Evolutionary conservation across 345 rosid genomes (phyloP).

Genomic region (Iberis pinnata): DNA sequence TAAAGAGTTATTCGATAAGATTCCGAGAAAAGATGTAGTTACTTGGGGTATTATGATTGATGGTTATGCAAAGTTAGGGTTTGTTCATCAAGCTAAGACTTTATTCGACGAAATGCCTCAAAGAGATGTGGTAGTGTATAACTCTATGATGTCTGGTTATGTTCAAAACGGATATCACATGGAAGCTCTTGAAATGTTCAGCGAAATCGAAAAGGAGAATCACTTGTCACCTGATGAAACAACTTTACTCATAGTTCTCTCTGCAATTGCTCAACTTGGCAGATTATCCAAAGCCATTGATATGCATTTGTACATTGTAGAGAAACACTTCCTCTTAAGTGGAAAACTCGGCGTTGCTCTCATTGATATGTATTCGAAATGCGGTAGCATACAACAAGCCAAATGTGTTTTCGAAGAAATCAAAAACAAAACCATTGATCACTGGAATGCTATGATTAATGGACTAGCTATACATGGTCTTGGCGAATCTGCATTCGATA

Average conservation of each 20-base stretch:
- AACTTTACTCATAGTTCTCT: conserved; percentile 41
- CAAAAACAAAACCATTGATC: conserved; percentile 37
- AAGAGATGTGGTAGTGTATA: conserved; percentile 46
- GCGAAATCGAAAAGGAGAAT: conserved; percentile 36
- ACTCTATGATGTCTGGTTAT: conserved; percentile 55
- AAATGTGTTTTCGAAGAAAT: conserved; percentile 35
- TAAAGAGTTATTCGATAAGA: conserved; percentile 35
- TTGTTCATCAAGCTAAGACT: conserved; percentile 40
- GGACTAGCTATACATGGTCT: conserved; percentile 53
- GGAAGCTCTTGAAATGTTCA: conserved; percentile 46
- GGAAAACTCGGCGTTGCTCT: conserved; percentile 53
- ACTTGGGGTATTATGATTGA: conserved; percentile 54
- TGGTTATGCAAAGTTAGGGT: conserved; percentile 47
- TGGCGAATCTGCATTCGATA: conserved; percentile 39
- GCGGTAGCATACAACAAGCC: conserved; percentile 47
- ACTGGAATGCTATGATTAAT: conserved; percentile 59
- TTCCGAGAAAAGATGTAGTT: conserved; percentile 46
- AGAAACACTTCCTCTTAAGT: conserved; percentile 28
- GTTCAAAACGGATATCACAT: conserved; percentile 38
- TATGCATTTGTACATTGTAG: conserved; percentile 39
- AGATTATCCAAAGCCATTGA: conserved; percentile 38
- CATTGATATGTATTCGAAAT: conserved; percentile 51
- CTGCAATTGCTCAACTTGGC: conserved; percentile 52
- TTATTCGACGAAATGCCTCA: conserved; percentile 44
- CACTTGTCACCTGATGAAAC: conserved; percentile 43